Evolutionary conservation across 768 basidiomycete genomes (phyloP), one percentile per base, ranked within the genome.

Genomic region (Trametes meyenii): DNA sequence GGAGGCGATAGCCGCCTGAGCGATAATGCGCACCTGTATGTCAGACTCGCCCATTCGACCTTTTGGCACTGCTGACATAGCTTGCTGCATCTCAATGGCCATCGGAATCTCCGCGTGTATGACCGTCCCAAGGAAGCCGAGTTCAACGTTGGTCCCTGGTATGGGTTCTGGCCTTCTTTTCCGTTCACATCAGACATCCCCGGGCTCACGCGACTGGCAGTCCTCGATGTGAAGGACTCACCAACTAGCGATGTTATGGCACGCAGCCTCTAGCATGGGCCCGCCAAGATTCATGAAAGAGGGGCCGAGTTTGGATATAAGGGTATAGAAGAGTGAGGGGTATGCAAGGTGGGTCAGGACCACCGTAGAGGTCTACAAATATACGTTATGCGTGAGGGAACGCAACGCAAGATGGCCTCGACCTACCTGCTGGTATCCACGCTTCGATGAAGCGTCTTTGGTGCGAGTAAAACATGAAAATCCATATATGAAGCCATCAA

Each of bases 181-280:
- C 74, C 60, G 46, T 50, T 40, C 19, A 44, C 49, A 5, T 44
- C 55, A 48, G 53, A 54, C 50, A 44, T 17, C 19, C n/a, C 38
- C 11, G 12, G 24, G 12, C 4, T 24, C 36, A 23, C 21, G 45
- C 21, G 21, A 53, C 39, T 52, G 26, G 13, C 1, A 8, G 38
- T 45, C 29, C 33, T 58, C 39, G 53, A 26, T 21, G 52, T 55
- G 43, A 50, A 50, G 19, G 29, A 75, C 85, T 74, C 77, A 95
- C 94, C 94, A 97, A 62, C 81, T 85, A 5, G 91, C 84, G 24
- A 94, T 88, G 61, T 91, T 90, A 68, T 95, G 85, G 70, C 92
- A 94, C 2, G 92, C 92, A 0, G 87, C 84, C 73, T 96, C 93
- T 3, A 95, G 77, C 81, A 93, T 94, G 0, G 90, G 81, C 5